These are phyloP conservation scores for Saccharomycopsis guyanensis DNA, from an alignment of 805 yeast genomes.

Conservation along the genomic window DNA sequence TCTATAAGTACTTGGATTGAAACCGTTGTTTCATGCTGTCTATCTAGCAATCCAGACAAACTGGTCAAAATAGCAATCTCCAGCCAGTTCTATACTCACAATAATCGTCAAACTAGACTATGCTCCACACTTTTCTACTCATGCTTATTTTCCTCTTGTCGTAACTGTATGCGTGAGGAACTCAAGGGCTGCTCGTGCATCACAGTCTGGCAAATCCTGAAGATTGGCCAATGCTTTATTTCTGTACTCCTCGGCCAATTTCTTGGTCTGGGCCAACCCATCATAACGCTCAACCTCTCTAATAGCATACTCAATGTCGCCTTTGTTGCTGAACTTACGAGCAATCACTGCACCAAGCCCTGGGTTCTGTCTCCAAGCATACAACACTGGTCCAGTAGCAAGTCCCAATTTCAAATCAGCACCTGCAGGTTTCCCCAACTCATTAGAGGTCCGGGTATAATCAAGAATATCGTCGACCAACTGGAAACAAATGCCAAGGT, in stretches of 20 bases:
- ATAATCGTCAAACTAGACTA: no score
- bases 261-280: slow-evolving; percentile 71
- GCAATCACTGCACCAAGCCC: slow-evolving; percentile 76
- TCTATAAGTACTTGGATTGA: no score
- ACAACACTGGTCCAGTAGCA: slow-evolving; percentile 94
- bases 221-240: slow-evolving; percentile 66
- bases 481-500: slow-evolving; percentile 92
- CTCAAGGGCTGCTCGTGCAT: slow-evolving; percentile 81
- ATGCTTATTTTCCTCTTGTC: slow-evolving; percentile 62
- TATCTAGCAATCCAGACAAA: no score
- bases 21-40: no score
- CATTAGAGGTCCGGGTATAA: slow-evolving; percentile 78
- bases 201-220: slow-evolving; percentile 74
- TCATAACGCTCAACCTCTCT: slow-evolving; percentile 58
- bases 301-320: slow-evolving; percentile 81
- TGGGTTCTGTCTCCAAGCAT: slow-evolving; percentile 87
- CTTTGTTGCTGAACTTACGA: slow-evolving; percentile 71
- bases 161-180: slow-evolving; percentile 76
- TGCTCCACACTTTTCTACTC: no score
- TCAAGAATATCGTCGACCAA: slow-evolving; percentile 94
- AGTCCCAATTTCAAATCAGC: slow-evolving; percentile 91
- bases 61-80: no score
- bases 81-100: no score
- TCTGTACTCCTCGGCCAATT: slow-evolving; percentile 73
- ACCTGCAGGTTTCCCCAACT: slow-evolving; percentile 91